Percentiles rank a stretch among this genome's conserved stretches.
Evolutionary conservation across 2,329 filamentous ascomycete genomes (phyloP).

Genomic region (Fusarium pseudonygamai): DNA sequence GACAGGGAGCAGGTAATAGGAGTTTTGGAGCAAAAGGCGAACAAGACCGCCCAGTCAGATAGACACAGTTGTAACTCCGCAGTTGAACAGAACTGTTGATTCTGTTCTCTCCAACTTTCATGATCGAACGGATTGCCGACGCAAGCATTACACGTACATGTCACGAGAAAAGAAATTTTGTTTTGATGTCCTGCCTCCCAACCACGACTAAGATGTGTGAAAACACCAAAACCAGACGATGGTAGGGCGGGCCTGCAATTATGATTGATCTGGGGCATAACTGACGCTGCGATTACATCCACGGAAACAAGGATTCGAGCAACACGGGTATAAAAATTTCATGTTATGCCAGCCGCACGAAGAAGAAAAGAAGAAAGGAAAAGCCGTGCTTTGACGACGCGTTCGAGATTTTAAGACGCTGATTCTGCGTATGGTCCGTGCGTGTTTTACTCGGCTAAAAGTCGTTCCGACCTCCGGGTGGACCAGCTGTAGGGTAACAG

Average conservation of each 20-base stretch:
- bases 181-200: constrained; percentile 57
- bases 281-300: constrained; percentile 73
- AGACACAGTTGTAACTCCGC: constrained; percentile 15
- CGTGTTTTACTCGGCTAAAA: background rate
- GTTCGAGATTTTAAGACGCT: constrained; percentile 44
- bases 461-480: constrained; percentile 1
- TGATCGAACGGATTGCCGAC: background rate
- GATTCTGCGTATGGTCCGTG: constrained; percentile 9
- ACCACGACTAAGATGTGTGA: constrained; percentile 46
- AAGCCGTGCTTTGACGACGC: constrained; percentile 38
- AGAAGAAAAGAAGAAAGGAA: constrained; percentile 67
- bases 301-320: constrained; percentile 71
- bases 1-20: constrained; percentile 19
- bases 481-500: constrained; percentile 6
- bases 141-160: background rate
- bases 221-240: constrained; percentile 54
- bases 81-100: background rate
- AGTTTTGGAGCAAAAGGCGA: constrained; percentile 33
- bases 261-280: constrained; percentile 79
- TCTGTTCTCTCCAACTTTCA: background rate
- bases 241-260: constrained; percentile 77
- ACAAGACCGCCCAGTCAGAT: constrained; percentile 22
- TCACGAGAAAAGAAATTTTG: constrained; percentile 10
- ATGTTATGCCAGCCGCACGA: constrained; percentile 83
- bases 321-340: constrained; percentile 79